phyloP scores from a whole-genome alignment of 1,139 yeast species.

The Suhomyces choctaworum region DNA sequence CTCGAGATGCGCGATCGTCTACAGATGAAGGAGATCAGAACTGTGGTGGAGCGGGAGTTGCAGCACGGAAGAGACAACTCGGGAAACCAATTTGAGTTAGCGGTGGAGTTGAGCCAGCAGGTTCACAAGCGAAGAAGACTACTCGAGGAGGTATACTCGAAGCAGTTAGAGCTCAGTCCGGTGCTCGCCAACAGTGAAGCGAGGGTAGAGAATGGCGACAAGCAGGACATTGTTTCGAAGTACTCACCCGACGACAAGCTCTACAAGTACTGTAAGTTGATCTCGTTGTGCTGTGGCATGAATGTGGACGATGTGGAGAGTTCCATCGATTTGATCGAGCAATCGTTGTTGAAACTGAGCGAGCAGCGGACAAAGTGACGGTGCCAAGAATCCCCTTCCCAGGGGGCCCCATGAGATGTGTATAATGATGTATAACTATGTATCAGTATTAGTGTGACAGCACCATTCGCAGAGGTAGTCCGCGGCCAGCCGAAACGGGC shows the following conservation, averaged over 20 bases:
- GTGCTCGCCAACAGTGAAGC: slow-evolving; percentile 1
- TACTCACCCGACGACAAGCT: slow-evolving; percentile 38
- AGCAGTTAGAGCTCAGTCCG: slow-evolving; percentile 24
- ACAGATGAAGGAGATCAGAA: slow-evolving; percentile 13
- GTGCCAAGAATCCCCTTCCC: neutral
- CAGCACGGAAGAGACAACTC: slow-evolving; percentile 1
- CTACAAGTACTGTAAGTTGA: slow-evolving; percentile 44
- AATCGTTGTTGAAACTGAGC: slow-evolving; percentile 27
- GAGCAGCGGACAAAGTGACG: neutral
- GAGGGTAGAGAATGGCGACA: slow-evolving; percentile 2
- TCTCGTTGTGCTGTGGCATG: slow-evolving; percentile 50
- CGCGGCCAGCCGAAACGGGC: too few species aligned
- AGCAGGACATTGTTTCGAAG: slow-evolving; percentile 23
- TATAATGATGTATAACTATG: slow-evolving; percentile 5
- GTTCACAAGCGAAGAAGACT: slow-evolving; percentile 25
- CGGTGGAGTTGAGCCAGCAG: slow-evolving; percentile 26
- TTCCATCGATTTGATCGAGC: slow-evolving; percentile 47
- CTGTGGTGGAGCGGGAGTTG: slow-evolving; percentile 5
- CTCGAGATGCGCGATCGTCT: slow-evolving; percentile 17
- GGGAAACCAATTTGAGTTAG: slow-evolving; percentile 19
- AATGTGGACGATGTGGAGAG: slow-evolving; percentile 41
- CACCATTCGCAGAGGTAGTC: too few species aligned
- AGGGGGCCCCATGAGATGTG: slow-evolving; percentile 5
- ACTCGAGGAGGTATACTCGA: slow-evolving; percentile 19
- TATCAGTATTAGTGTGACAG: too few species aligned